Conservation (phyloP, 306 rosid species). For the Sphenostylis stenocarpa region DNA sequence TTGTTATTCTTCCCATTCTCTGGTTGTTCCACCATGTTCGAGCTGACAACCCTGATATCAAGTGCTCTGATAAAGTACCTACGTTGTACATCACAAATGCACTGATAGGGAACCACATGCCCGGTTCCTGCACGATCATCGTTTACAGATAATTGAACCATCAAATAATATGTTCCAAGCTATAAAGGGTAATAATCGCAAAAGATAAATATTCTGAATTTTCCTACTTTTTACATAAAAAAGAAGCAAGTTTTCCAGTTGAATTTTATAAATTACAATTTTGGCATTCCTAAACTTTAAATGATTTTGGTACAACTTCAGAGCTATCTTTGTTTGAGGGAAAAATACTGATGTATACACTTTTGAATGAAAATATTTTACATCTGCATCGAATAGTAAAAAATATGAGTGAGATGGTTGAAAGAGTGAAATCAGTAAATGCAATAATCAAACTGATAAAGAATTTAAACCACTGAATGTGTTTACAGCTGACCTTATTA, state of each 20-base stretch:
- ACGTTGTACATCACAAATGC: slow-evolving; percentile 32
- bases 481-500: slow-evolving; percentile 39
- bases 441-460: neutral
- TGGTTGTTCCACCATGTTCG: slow-evolving; percentile 82
- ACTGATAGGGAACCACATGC: slow-evolving; percentile 34
- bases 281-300: neutral
- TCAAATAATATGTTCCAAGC: too few relatives aligned
- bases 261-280: neutral
- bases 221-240: neutral
- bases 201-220: neutral
- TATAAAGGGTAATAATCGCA: too few relatives aligned
- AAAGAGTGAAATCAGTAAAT: neutral
- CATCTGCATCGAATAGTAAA: neutral
- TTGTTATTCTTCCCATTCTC: slow-evolving; percentile 49
- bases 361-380: neutral
- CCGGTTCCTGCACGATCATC: slow-evolving; percentile 25
- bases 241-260: neutral
- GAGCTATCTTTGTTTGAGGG: neutral
- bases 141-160: neutral
- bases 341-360: too few relatives aligned
- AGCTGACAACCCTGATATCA: slow-evolving; percentile 47
- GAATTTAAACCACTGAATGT: neutral
- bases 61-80: slow-evolving; percentile 30
- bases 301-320: neutral
- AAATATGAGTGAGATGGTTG: too few relatives aligned